A percentile compares a stretch with the other conserved stretches of the same genome.
Conservation (phyloP, 2,329 filamentous ascomycete genomes). For the Fusarium papillatum region DNA sequence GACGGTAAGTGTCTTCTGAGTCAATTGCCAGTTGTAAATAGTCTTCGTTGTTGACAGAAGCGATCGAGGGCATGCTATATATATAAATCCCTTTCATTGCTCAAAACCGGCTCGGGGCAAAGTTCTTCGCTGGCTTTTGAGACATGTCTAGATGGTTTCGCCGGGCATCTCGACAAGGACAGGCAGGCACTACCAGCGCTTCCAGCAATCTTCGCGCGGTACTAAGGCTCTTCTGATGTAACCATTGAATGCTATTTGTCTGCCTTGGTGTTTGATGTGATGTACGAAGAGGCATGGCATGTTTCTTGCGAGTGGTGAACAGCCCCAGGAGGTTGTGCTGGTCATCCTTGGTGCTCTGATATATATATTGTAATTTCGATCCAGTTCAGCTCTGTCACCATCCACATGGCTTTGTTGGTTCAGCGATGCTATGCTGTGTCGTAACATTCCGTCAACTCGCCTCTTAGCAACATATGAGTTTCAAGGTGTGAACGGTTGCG, state of each 20-base stretch:
- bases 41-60: no score
- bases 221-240: no score
- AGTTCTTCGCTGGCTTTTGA: neutral
- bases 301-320: no score
- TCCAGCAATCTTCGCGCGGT: no score
- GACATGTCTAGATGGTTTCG: neutral
- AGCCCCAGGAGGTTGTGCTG: no score
- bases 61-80: neutral
- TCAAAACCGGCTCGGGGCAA: no score
- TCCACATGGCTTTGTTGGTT: neutral
- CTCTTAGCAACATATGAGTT: neutral
- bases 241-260: neutral
- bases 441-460: neutral
- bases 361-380: neutral
- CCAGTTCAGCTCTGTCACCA: neutral
- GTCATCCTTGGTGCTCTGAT: neutral
- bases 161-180: neutral
- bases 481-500: neutral
- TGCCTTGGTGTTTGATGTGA: neutral
- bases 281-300: no score
- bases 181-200: no score
- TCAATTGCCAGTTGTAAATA: no score
- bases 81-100: neutral
- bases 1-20: no score
- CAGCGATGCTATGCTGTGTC: neutral